A percentile compares a stretch with the other conserved stretches of the same genome.
These are phyloP conservation scores for Penicillium expansum DNA, from an alignment of 2,329 filamentous ascomycete genomes.

Conservation along the genomic window DNA sequence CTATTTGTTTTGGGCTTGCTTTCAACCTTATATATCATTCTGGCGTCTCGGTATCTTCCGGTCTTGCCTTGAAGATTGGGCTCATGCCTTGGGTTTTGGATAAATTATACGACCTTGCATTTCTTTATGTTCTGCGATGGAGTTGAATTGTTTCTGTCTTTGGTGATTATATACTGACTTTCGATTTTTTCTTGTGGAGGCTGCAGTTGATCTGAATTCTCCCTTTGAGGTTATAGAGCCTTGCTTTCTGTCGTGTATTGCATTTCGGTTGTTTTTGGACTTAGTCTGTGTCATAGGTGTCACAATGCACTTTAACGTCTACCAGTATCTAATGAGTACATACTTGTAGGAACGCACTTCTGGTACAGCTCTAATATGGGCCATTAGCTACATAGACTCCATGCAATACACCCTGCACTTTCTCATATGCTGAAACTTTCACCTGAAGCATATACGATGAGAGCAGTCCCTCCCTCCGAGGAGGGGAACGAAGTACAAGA, in stretches of 20 bases:
- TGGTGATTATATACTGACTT: background rate
- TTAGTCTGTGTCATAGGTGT: background rate
- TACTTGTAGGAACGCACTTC: background rate
- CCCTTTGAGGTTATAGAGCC: background rate
- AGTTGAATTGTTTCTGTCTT: background rate
- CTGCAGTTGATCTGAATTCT: background rate
- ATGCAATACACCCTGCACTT: background rate
- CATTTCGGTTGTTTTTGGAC: background rate
- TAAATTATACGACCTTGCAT: slow-evolving; percentile 3
- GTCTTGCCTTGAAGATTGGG: background rate
- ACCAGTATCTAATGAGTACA: background rate
- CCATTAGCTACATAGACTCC: background rate
- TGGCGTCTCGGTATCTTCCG: background rate
- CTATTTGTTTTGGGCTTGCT: background rate
- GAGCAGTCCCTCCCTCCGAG: slow-evolving; percentile 8
- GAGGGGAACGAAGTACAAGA: background rate
- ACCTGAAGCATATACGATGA: slow-evolving; percentile 27
- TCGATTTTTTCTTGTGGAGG: background rate
- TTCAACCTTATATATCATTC: background rate
- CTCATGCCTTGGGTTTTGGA: background rate
- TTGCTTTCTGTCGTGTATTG: background rate
- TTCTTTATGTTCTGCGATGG: background rate
- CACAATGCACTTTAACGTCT: background rate
- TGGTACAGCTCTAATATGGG: background rate
- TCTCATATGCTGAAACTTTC: slow-evolving; percentile 12